Evolutionary conservation across 106 monocot genomes (phyloP).

Genomic region (Dendrobium nobile): DNA sequence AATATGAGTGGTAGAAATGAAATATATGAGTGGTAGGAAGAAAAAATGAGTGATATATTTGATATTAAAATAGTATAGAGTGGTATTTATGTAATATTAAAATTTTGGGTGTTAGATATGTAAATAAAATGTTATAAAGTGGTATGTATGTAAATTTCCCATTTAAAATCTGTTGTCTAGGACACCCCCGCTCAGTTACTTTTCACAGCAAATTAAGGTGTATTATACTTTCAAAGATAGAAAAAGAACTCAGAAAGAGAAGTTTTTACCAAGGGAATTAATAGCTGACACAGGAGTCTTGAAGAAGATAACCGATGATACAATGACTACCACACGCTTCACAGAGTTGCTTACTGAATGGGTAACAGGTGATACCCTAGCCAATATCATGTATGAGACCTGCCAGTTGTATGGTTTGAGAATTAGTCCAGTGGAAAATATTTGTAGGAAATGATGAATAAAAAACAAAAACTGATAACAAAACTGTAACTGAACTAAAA

Average conservation of each 20-base stretch:
- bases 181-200: no score
- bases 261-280: conserved; percentile 63
- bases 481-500: background rate
- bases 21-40: no score
- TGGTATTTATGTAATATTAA: no score
- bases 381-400: conserved; percentile 81
- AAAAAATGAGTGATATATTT: no score
- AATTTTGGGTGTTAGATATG: no score
- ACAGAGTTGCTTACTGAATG: conserved; percentile 89
- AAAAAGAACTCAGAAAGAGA: background rate
- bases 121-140: no score
- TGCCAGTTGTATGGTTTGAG: conserved; percentile 12
- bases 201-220: no score
- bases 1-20: no score
- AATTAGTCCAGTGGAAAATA: background rate
- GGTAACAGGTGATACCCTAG: conserved; percentile 70
- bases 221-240: background rate
- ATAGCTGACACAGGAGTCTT: conserved; percentile 74
- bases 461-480: background rate
- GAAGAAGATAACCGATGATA: conserved; percentile 81
- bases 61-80: no score
- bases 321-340: conserved; percentile 84
- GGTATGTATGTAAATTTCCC: no score
- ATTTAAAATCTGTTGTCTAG: no score
- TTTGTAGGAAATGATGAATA: background rate